Conservation (phyloP, 345 rosid species). For the Camelina laxa region DNA sequence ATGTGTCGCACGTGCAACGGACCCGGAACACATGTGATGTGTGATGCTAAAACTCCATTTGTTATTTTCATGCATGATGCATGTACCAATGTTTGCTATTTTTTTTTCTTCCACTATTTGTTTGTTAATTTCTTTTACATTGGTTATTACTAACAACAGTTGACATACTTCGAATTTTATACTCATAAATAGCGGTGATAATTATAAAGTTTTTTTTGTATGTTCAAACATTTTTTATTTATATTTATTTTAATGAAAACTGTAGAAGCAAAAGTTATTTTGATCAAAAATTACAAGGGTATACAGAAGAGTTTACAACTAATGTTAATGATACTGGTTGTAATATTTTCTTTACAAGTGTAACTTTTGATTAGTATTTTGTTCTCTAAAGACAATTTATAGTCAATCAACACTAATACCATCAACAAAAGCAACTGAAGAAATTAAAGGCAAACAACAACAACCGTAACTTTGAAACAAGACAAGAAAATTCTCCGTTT, state of each 20-base stretch:
- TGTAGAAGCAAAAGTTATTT: not conserved
- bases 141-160: too few relatives aligned
- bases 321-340: not conserved
- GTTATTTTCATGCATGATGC: not conserved
- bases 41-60: constrained; percentile 11
- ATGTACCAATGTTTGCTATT: too few relatives aligned
- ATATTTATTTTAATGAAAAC: not conserved
- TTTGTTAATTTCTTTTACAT: too few relatives aligned
- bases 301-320: not conserved
- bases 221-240: too few relatives aligned
- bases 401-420: not conserved
- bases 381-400: not conserved
- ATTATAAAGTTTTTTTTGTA: too few relatives aligned
- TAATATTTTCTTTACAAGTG: constrained; percentile 1
- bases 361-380: not conserved
- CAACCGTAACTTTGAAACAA: not conserved
- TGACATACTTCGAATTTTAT: too few relatives aligned
- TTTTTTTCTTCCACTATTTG: too few relatives aligned
- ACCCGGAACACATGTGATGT: not conserved
- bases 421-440: not conserved
- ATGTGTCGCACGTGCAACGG: constrained; percentile 24
- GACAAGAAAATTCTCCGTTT: constrained; percentile 1
- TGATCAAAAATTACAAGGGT: not conserved
- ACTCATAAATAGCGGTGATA: too few relatives aligned
- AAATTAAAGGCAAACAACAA: not conserved